Base-by-base conservation (phyloP, 2,329 filamentous ascomycete genomes). In the Purpureocillium lavendulum region DNA sequence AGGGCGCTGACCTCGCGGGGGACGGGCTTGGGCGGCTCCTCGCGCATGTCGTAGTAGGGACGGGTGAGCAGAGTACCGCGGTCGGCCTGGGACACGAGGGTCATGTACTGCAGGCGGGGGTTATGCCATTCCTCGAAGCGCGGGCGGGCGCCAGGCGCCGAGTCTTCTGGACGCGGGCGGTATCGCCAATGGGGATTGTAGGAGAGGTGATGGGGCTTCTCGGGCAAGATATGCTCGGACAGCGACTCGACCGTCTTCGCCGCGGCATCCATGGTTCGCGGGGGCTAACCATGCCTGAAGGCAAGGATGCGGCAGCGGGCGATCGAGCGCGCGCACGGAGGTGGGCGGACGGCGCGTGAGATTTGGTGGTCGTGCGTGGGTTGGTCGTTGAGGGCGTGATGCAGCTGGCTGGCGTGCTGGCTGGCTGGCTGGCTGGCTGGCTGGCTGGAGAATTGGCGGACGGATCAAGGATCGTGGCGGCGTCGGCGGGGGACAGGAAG, bases 51-150 rank as follows among this genome's bases (percentile, higher is more conserved):
- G 59, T 73, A 77, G 51, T 73, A 71, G 34, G 73, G 65, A 44
- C 73, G 65, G 15, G 75, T 77, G 42, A 75, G 56, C 46, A 79
- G 66, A 33, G 76, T 60, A 44, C 75, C 75, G 50, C 75, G 73
- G 48, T 78, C 73, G 43, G 69, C 71, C 49, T 76, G 71, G 43
- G 71, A 74, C 36, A 77, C 54, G 42, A 74, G 70, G 17, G 75
- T 78, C 47, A 67, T 68, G 59, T 77, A 78, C 51, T 78, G 73
- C 7, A 79, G 62, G 16, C 63, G 66, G 44, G 62, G 62, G 42
- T 61, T 60, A 35, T 69, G 63, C 58, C 70, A 70, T 59, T 73
- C 70, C 54, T 73, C 70, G 48, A 62, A 55, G 42, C 56, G 53
- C 45, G 61, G 59, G 39, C 36, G 34, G 28, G 36, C 15, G 31